Percentiles rank a stretch among this genome's conserved stretches.
Evolutionary conservation across 768 basidiomycete genomes (phyloP).

Genomic region (Hirschioporus abietinus): DNA sequence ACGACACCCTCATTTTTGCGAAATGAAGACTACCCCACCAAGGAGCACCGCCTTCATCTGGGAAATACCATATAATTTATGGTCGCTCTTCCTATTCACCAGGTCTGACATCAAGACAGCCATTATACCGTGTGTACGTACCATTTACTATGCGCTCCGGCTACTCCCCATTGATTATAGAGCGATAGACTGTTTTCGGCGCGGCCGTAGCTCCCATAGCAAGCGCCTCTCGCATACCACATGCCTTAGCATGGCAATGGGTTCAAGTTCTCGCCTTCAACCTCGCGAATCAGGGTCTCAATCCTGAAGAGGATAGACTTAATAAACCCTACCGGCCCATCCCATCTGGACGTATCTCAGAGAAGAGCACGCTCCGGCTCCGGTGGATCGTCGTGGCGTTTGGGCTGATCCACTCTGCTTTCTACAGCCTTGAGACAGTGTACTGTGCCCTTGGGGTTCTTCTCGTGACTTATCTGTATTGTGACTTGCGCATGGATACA

Average conservation of each 20-base stretch:
- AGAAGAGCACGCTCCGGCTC: conserved; percentile 13
- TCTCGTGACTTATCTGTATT: not conserved
- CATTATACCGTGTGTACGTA: conserved; percentile 28
- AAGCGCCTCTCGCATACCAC: conserved; percentile 6
- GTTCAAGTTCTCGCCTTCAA: conserved; percentile 28
- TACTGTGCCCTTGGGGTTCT: not conserved
- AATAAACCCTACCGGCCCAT: conserved; percentile 24
- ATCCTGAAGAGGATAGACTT: conserved; percentile 19
- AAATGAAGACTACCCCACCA: too few relatives aligned
- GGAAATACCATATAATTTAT: conserved; percentile 12
- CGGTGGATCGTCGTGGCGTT: conserved; percentile 11
- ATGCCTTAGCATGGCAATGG: conserved; percentile 24
- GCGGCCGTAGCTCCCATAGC: conserved; percentile 12
- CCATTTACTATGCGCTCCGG: not conserved
- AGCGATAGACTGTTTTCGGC: conserved; percentile 17
- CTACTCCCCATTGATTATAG: not conserved
- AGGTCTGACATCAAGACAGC: conserved; percentile 29
- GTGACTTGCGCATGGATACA: not conserved
- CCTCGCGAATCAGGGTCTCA: conserved; percentile 21
- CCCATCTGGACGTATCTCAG: conserved; percentile 18
- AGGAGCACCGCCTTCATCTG: too few relatives aligned
- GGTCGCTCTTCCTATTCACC: conserved; percentile 30
- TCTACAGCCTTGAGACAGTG: not conserved
- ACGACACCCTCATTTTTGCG: too few relatives aligned
- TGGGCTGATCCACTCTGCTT: not conserved